Conservation (phyloP, 148 eudicot genomes). For the Mesembryanthemum crystallinum region DNA sequence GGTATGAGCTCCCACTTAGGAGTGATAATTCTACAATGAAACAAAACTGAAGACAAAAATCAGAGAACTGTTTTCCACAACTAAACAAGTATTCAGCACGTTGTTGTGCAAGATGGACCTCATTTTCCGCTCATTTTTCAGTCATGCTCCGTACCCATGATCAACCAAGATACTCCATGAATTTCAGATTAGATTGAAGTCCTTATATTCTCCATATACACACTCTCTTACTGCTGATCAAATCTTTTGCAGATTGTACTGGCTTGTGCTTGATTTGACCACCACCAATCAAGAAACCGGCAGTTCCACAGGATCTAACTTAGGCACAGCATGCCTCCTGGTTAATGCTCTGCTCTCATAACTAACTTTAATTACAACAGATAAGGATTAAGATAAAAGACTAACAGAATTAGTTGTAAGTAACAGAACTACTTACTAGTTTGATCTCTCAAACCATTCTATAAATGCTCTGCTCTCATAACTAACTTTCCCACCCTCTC, state of each 20-base stretch:
- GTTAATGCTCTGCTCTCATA: too few species aligned
- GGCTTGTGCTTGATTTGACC: conserved; percentile 87
- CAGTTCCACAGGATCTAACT: conserved; percentile 5
- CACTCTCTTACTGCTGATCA: conserved; percentile 60
- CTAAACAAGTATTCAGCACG: neutral
- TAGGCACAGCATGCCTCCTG: neutral
- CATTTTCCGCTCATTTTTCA: neutral
- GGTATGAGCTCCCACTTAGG: neutral
- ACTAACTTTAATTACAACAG: too few species aligned
- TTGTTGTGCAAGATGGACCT: neutral
- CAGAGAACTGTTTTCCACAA: neutral
- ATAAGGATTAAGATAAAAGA: too few species aligned
- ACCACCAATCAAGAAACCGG: conserved; percentile 96
- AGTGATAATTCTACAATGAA: neutral
- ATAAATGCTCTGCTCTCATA: too few species aligned
- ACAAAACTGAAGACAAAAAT: neutral
- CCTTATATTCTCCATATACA: conserved; percentile 73
- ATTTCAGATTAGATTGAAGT: neutral
- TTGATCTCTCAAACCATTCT: too few species aligned
- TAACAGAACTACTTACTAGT: too few species aligned
- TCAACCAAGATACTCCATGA: neutral
- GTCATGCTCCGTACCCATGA: neutral
- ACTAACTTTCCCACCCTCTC: too few species aligned
- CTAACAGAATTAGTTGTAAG: too few species aligned
- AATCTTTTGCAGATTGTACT: conserved; percentile 80